phyloP scores from a whole-genome alignment of 768 basidiomycete species.

The Trametopsis cervina region DNA sequence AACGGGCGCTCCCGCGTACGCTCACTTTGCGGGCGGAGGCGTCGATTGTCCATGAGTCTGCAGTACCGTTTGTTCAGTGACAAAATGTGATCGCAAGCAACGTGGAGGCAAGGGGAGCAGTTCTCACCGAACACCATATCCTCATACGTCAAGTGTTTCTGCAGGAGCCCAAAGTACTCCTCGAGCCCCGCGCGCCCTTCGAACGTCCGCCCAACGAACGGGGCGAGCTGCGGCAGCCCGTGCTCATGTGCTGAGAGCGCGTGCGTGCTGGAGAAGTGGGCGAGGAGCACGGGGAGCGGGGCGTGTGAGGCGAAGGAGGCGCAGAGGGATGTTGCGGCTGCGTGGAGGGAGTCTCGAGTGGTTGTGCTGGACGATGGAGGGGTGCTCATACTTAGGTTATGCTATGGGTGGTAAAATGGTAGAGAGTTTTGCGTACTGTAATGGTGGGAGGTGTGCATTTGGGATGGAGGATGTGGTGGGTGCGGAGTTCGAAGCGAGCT shows the following conservation, averaged over 20 bases:
- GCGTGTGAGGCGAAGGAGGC: conserved; percentile 41
- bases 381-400: too few species aligned
- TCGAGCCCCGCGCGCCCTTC: conserved; percentile 35
- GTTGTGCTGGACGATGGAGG: too few species aligned
- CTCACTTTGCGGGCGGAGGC: conserved; percentile 41
- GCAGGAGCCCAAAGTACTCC: conserved; percentile 44
- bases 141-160: conserved; percentile 40
- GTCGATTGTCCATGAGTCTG: conserved; percentile 45
- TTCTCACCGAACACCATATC: conserved; percentile 39
- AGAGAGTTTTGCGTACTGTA: too few species aligned
- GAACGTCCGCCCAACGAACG: conserved; percentile 53
- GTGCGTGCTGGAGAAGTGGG: conserved; percentile 42
- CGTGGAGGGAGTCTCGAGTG: conserved; percentile 31
- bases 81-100: background rate
- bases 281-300: conserved; percentile 35
- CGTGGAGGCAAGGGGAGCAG: background rate
- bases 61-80: background rate
- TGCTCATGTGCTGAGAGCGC: conserved; percentile 44
- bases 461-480: too few species aligned
- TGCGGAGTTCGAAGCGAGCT: too few species aligned
- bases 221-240: conserved; percentile 45
- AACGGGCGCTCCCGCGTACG: conserved; percentile 45
- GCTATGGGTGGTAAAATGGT: too few species aligned
- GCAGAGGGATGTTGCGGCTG: conserved; percentile 43
- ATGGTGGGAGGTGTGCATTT: too few species aligned